These are phyloP conservation scores for Nicotiana tomentosiformis DNA, from an alignment of 257 asterid species.

Conservation along the genomic window DNA sequence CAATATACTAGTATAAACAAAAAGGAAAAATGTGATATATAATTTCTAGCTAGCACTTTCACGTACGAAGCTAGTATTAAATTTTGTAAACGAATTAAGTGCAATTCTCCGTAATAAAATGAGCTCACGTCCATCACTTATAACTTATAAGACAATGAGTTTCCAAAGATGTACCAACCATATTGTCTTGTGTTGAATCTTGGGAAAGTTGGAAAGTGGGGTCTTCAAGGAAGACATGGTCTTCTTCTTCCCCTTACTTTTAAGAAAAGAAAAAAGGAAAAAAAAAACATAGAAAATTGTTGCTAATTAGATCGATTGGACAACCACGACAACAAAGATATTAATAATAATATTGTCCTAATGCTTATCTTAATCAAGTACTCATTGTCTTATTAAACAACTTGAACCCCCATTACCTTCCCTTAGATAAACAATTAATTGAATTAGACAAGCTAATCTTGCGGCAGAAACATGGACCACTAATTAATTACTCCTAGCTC, in stretches of 20 bases:
- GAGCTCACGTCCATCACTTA: no score
- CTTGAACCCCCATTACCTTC: slow-evolving; percentile 22
- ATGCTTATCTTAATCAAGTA: slow-evolving; percentile 27
- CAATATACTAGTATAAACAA: no score
- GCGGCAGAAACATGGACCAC: slow-evolving; percentile 27
- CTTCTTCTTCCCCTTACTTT: slow-evolving; percentile 16
- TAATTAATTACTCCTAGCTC: not conserved
- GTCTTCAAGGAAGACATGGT: slow-evolving; percentile 16
- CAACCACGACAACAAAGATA: slow-evolving; percentile 12
- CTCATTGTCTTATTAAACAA: slow-evolving; percentile 20
- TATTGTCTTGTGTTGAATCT: slow-evolving; percentile 14
- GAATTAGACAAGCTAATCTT: slow-evolving; percentile 14
- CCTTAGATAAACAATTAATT: slow-evolving; percentile 10
- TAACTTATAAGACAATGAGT: not conserved
- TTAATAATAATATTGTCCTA: not conserved
- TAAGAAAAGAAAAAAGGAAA: not conserved
- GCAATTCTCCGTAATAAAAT: not conserved
- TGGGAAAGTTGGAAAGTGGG: slow-evolving; percentile 15
- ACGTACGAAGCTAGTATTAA: no score
- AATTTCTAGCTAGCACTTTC: no score
- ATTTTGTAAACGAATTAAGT: not conserved
- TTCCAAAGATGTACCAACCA: slow-evolving; percentile 5
- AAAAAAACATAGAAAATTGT: slow-evolving; percentile 15
- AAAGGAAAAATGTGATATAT: no score
- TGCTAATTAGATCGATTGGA: slow-evolving; percentile 4